Conservation (phyloP, 108 stramenopile genomes). For the Skeletonema marinoi region DNA sequence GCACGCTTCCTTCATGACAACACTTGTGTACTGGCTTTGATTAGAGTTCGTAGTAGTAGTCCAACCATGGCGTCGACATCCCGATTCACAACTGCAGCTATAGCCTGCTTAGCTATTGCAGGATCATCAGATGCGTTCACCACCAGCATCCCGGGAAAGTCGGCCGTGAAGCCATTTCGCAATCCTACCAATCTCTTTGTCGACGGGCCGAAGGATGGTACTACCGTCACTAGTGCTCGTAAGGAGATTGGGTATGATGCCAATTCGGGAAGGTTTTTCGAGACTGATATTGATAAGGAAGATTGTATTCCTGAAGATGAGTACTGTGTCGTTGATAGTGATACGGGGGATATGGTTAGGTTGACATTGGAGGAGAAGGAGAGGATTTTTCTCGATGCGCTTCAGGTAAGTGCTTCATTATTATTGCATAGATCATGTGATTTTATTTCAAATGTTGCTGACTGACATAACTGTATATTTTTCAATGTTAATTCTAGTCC, state of each 20-base stretch:
- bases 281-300: slow-evolving; percentile 55
- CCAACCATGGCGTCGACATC: slow-evolving; percentile 9
- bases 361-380: slow-evolving; percentile 91
- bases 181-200: slow-evolving; percentile 15
- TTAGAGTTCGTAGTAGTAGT: neutral
- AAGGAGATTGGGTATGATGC: slow-evolving; percentile 83
- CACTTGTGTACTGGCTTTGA: neutral
- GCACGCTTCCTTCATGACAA: neutral
- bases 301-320: slow-evolving; percentile 86
- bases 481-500: slow-evolving; percentile 26
- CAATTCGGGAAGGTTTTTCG: slow-evolving; percentile 70
- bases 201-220: slow-evolving; percentile 46
- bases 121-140: slow-evolving; percentile 26
- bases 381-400: slow-evolving; percentile 92
- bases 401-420: slow-evolving; percentile 63
- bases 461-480: neutral
- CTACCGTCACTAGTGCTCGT: slow-evolving; percentile 46
- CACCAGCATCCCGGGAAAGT: slow-evolving; percentile 13
- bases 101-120: slow-evolving; percentile 26
- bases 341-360: slow-evolving; percentile 65
- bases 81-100: slow-evolving; percentile 6
- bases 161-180: slow-evolving; percentile 3
- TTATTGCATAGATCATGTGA: neutral
- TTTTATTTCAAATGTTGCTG: neutral
- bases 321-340: slow-evolving; percentile 78